These are phyloP conservation scores for Tricholoma hemisulphureum DNA, from an alignment of 768 basidiomycete species.

Conservation along the genomic window DNA sequence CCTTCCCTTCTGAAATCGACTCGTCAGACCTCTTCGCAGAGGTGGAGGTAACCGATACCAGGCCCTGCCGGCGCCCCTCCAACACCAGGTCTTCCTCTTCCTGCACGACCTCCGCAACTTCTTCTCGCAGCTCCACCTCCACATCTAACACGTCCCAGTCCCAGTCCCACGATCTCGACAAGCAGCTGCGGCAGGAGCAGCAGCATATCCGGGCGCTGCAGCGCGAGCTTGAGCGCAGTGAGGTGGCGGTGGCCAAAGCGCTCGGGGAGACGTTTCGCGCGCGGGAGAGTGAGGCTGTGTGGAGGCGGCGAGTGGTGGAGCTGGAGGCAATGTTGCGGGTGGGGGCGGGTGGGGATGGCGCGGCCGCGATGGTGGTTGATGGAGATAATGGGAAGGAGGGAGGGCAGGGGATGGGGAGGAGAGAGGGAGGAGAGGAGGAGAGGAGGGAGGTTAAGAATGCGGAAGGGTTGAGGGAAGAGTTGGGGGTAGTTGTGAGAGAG, in stretches of 20 bases:
- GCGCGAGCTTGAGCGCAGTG: neutral
- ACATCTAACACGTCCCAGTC: neutral
- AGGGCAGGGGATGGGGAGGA: too few species aligned
- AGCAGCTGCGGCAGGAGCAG: neutral
- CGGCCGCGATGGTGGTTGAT: neutral
- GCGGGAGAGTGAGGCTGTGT: neutral
- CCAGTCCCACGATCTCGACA: neutral
- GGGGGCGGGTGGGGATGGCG: neutral
- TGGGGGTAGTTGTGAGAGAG: neutral
- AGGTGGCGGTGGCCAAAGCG: neutral
- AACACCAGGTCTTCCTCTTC: neutral
- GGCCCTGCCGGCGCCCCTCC: too few species aligned
- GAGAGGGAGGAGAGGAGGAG: neutral
- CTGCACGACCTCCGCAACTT: neutral
- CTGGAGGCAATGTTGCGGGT: neutral
- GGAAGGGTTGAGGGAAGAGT: neutral
- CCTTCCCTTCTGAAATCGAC: neutral
- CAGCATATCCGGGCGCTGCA: neutral
- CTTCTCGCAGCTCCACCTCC: neutral
- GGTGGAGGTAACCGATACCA: too few species aligned
- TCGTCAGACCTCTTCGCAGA: neutral
- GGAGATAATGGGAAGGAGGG: too few species aligned
- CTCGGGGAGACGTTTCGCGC: neutral
- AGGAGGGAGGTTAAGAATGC: neutral
- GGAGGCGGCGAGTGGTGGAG: neutral